Evolutionary conservation across 345 rosid genomes (phyloP).

Genomic region (Kandelia obovata): DNA sequence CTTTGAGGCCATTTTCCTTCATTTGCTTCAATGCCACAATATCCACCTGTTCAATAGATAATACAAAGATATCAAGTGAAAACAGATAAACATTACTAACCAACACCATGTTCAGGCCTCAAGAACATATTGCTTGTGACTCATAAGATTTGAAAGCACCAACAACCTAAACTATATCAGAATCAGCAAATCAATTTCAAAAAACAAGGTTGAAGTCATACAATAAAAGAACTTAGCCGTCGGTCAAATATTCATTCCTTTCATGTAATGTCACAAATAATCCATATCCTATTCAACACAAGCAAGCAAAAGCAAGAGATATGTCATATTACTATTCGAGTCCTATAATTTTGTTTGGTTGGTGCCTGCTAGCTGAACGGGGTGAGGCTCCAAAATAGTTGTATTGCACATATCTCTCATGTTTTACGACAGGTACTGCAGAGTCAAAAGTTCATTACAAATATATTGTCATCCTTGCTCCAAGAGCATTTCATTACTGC

Average conservation of each 20-base stretch:
- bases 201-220: neutral
- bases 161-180: neutral
- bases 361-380: neutral
- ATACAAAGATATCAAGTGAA: slow-evolving; percentile 16
- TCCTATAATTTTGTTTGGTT: neutral
- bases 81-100: neutral
- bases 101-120: neutral
- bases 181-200: neutral
- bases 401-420: neutral
- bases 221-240: neutral
- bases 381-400: neutral
- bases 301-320: neutral
- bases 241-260: too few relatives aligned
- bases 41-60: slow-evolving; percentile 52
- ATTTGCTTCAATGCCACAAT: slow-evolving; percentile 85
- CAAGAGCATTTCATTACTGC: neutral
- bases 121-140: neutral
- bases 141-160: neutral
- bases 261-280: too few relatives aligned
- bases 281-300: too few relatives aligned
- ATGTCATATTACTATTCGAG: neutral
- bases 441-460: neutral
- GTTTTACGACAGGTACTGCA: too few relatives aligned
- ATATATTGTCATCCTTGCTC: neutral
- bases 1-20: slow-evolving; percentile 90